These are phyloP conservation scores for Chlamydomonas reinhardtii DNA, from an alignment of 163 green algal genomes.

Conservation along the genomic window DNA sequence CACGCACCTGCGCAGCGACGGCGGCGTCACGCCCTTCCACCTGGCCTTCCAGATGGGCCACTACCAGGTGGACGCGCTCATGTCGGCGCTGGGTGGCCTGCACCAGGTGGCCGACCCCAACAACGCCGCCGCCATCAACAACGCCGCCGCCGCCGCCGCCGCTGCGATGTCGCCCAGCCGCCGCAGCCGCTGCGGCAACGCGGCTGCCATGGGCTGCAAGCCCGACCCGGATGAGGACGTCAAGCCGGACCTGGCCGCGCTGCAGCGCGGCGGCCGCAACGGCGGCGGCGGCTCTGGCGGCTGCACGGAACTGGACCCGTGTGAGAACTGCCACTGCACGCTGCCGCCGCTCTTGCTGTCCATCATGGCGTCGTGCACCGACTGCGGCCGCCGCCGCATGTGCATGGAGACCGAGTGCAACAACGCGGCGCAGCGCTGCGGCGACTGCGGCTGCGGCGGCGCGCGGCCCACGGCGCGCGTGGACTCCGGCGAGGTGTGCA, in stretches of 20 bases:
- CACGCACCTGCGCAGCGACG: slow-evolving; percentile 52
- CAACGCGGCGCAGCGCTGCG: not conserved
- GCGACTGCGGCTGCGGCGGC: slow-evolving; percentile 26
- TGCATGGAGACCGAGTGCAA: slow-evolving; percentile 46
- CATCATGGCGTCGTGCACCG: slow-evolving; percentile 64
- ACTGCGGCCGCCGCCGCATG: slow-evolving; percentile 60
- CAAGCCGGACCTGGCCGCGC: not conserved
- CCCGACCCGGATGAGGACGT: slow-evolving; percentile 18
- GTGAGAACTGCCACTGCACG: slow-evolving; percentile 65
- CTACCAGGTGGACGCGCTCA: slow-evolving; percentile 53
- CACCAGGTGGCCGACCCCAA: slow-evolving; percentile 26
- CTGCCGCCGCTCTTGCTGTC: slow-evolving; percentile 71
- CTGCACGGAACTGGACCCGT: slow-evolving; percentile 58
- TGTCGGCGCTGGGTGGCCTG: slow-evolving; percentile 25
- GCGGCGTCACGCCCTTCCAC: slow-evolving; percentile 75
- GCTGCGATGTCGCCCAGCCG: not conserved
- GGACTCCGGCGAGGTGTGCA: slow-evolving; percentile 45
- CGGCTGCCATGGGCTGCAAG: slow-evolving; percentile 14
- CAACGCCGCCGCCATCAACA: not conserved
- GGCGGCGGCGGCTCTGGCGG: not conserved
- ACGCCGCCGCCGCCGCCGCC: not conserved
- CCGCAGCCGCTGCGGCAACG: slow-evolving; percentile 3
- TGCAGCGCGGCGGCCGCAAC: not conserved
- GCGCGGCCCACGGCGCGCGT: not conserved
- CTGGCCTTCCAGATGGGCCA: slow-evolving; percentile 74